Conservation (phyloP, 2,329 filamentous ascomycete genomes). For the Ascochyta pisi region DNA sequence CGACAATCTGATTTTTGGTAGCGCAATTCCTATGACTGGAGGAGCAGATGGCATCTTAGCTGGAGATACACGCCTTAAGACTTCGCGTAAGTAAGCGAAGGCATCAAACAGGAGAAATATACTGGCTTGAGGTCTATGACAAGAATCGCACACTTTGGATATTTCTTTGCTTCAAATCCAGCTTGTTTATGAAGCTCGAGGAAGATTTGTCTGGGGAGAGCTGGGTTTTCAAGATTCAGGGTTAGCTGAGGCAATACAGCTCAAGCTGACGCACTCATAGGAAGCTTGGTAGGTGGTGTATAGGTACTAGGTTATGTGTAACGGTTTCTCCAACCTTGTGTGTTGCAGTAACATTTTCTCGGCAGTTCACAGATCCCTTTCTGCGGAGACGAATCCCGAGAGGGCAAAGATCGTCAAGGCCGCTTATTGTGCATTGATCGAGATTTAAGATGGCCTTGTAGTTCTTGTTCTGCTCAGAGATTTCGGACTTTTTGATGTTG, state of each 20-base stretch:
- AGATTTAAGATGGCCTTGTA: neutral
- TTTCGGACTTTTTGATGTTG: neutral
- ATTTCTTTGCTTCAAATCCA: too few relatives aligned
- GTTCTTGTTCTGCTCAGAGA: neutral
- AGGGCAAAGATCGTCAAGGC: neutral
- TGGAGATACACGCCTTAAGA: neutral
- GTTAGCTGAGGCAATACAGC: too few relatives aligned
- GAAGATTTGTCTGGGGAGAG: too few relatives aligned
- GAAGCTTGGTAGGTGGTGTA: too few relatives aligned
- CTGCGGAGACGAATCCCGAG: neutral
- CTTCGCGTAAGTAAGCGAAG: neutral
- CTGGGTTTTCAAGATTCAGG: too few relatives aligned
- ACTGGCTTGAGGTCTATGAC: neutral
- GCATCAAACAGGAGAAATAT: too few relatives aligned
- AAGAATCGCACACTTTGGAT: neutral
- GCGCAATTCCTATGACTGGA: slow-evolving; percentile 1
- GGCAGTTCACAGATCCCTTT: neutral
- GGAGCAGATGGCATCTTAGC: slow-evolving; percentile 15
- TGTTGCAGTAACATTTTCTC: too few relatives aligned
- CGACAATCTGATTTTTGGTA: slow-evolving; percentile 20
- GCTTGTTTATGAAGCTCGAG: too few relatives aligned
- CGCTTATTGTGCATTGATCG: neutral
- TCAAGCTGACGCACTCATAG: too few relatives aligned
- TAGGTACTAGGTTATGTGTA: too few relatives aligned
- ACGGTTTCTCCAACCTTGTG: too few relatives aligned